Evolutionary conservation across 495 filamentous ascomycete species (phyloP), one percentile per base, ranked within the genome.

Genomic region (Aspergillus cavernicola): DNA sequence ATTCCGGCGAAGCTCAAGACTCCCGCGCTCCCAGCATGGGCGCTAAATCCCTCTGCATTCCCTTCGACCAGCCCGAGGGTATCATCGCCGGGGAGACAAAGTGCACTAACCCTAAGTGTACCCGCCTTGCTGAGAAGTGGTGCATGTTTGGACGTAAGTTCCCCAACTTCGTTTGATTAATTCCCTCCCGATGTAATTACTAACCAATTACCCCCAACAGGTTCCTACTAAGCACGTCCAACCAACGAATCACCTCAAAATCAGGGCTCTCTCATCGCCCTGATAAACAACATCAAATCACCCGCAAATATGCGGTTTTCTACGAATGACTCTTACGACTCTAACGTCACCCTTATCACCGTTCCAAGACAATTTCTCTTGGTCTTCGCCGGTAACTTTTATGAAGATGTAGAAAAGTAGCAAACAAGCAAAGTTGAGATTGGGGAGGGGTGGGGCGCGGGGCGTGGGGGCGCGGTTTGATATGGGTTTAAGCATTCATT

Each of bases 31-130:
- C 95, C 40, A 86, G 83, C 57, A 97, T 97, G 95, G 93, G 93
- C 55, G 95, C 93, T 63, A 98, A 98, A 83, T 88, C 84, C 55
- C 78, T 98, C 62, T 98, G 93, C 69, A 97, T 98, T 78, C 93
- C 95, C 18, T 96, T 96, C 64, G 89, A 97, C 57, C 93, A 97
- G 79, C 90, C 92, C 31, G 84, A 86, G 59, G 89, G 85, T 31
- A 70, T 96, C 52, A 73, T 83, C 52, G 73, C 81, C 55, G 92
- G 89, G 24, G 84, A 87, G 67, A 96, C 90, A 44, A 91, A 91
- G 72, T 98, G 93, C 68, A 73, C 85, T 55, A 95, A 89, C 76
- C 90, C 95, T 23, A 80, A 95, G 56, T 98, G 93, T 69, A 71
- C 63, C 37, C 75, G 75, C 8, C 53, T 80, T 11, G 90, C 90